Conservation (phyloP, 176 grass and related monocot genomes). For the Ensete glaucum region DNA sequence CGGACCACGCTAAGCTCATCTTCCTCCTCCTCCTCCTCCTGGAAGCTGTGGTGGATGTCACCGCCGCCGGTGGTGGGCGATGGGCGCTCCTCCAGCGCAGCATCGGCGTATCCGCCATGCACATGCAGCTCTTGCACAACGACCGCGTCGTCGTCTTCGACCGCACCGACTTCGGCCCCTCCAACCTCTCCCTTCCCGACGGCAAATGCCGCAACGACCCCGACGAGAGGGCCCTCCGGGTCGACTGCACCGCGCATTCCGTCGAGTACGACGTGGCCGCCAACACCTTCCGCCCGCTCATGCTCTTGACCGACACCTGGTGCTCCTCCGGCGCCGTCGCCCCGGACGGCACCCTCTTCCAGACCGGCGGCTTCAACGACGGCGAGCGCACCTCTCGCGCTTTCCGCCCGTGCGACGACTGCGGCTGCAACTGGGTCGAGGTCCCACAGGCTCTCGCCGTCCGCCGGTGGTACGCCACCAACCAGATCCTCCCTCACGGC, state of each 20-base stretch:
- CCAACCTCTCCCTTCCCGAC: background rate
- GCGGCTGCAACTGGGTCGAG: background rate
- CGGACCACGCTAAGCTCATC: background rate
- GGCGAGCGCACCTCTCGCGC: background rate
- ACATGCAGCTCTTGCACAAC: conserved; percentile 6
- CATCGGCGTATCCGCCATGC: conserved; percentile 6
- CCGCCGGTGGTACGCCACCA: background rate
- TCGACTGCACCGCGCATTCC: conserved; percentile 4
- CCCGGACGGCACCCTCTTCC: background rate
- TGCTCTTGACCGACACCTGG: background rate
- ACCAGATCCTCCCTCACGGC: conserved; percentile 1
- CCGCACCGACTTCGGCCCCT: background rate
- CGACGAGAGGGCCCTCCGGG: background rate
- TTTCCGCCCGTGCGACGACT: background rate
- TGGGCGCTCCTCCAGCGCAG: background rate
- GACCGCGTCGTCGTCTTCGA: conserved; percentile 6
- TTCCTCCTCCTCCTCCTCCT: background rate
- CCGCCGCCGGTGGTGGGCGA: background rate
- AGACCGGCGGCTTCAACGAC: conserved; percentile 2
- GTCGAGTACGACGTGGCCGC: background rate
- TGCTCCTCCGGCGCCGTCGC: background rate
- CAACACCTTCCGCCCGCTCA: conserved; percentile 2
- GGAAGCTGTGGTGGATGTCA: background rate
- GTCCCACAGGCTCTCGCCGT: background rate
- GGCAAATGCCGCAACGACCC: background rate